phyloP scores from a whole-genome alignment of 148 eudicot genomes.

The Drosera capensis region DNA sequence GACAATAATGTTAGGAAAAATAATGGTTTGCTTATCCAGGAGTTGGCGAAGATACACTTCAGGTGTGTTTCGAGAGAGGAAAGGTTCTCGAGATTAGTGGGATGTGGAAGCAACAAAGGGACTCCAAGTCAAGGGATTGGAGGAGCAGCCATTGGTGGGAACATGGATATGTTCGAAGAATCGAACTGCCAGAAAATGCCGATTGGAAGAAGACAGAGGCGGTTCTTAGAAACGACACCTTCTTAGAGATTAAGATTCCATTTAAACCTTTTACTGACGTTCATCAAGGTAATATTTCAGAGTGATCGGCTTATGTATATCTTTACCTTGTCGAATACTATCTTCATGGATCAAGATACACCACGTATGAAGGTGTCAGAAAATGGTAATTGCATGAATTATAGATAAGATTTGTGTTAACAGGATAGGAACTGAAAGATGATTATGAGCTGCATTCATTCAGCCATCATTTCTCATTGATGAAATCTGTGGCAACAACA shows the following conservation, averaged over 20 bases:
- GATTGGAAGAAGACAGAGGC: constrained; percentile 58
- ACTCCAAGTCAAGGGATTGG: constrained; percentile 43
- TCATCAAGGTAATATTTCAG: constrained; percentile 14
- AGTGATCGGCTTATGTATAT: no score
- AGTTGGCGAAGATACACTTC: constrained; percentile 23
- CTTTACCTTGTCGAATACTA: no score
- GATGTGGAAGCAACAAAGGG: constrained; percentile 31
- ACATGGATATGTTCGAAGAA: constrained; percentile 58
- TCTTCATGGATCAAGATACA: no score
- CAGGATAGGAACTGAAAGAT: no score
- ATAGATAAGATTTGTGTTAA: no score
- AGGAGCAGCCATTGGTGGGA: constrained; percentile 78
- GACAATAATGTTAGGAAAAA: neutral
- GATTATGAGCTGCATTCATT: no score
- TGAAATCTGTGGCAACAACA: no score
- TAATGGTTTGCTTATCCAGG: constrained; percentile 21
- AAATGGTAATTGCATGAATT: no score
- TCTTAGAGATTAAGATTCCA: constrained; percentile 56
- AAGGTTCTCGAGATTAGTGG: constrained; percentile 66
- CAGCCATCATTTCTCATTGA: no score
- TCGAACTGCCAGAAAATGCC: constrained; percentile 61
- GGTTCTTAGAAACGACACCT: constrained; percentile 19
- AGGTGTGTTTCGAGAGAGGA: constrained; percentile 54
- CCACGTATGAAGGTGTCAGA: no score
- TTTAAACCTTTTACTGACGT: constrained; percentile 21